Conservation (phyloP, 176 grass and related monocot genomes). For the Rhynchospora pubera region DNA sequence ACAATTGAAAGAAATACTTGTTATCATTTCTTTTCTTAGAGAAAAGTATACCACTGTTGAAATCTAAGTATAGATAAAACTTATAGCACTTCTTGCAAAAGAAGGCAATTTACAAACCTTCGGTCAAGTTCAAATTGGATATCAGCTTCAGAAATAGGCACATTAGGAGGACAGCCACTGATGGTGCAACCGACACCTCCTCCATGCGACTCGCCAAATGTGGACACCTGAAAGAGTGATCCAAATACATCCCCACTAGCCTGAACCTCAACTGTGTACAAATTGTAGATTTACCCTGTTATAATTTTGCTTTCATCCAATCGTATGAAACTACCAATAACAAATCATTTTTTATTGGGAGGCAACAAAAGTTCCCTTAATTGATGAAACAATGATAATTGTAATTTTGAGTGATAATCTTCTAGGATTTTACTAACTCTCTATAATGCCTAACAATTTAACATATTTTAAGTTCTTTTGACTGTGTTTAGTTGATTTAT, state of each 20-base stretch:
- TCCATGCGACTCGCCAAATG: slow-evolving; percentile 93
- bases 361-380: background rate
- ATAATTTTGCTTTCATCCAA: background rate
- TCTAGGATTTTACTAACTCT: background rate
- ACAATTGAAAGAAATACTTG: background rate
- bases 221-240: slow-evolving; percentile 75
- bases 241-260: slow-evolving; percentile 68
- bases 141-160: slow-evolving; percentile 78
- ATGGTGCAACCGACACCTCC: slow-evolving; percentile 89
- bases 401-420: background rate
- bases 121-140: slow-evolving; percentile 83
- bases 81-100: background rate
- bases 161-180: slow-evolving; percentile 80
- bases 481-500: background rate
- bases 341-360: background rate
- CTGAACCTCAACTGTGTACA: slow-evolving; percentile 53
- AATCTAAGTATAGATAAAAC: background rate
- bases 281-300: background rate
- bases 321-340: background rate
- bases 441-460: background rate
- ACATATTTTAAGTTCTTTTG: background rate
- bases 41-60: background rate
- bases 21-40: background rate
- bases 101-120: slow-evolving; percentile 33
- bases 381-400: too few species aligned